These are phyloP conservation scores for Canariomyces notabilis DNA, from an alignment of 2,329 filamentous ascomycete species.

Conservation along the genomic window DNA sequence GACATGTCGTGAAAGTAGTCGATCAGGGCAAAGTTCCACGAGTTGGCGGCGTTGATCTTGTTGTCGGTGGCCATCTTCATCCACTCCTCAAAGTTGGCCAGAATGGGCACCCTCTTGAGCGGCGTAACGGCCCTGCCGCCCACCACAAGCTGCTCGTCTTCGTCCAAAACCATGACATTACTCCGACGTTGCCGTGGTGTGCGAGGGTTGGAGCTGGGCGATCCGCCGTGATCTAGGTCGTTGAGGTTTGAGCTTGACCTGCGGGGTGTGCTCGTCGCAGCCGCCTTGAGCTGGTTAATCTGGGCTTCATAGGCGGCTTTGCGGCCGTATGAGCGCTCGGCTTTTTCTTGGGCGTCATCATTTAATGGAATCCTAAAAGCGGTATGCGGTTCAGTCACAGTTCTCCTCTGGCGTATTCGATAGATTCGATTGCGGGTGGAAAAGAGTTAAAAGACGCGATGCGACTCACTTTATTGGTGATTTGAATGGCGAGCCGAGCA, in stretches of 20 bases:
- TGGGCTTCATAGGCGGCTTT: constrained; percentile 86
- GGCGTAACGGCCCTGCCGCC: constrained; percentile 78
- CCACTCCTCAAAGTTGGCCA: constrained; percentile 99
- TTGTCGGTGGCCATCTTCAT: constrained; percentile 99
- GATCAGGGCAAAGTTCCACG: constrained; percentile 99
- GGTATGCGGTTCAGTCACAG: background rate
- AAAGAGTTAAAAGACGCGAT: background rate
- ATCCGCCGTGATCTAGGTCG: constrained; percentile 49
- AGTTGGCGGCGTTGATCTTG: constrained; percentile 96
- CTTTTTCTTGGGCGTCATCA: constrained; percentile 91
- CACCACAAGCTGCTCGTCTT: constrained; percentile 58
- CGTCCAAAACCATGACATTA: constrained; percentile 32
- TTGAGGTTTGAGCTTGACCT: constrained; percentile 57
- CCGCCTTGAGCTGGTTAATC: constrained; percentile 84
- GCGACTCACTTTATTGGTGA: constrained; percentile 51
- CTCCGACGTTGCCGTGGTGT: constrained; percentile 43
- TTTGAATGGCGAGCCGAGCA: constrained; percentile 50
- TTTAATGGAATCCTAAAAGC: constrained; percentile 84
- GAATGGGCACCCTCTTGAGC: constrained; percentile 90
- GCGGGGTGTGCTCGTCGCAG: constrained; percentile 64
- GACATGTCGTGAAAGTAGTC: constrained; percentile 99
- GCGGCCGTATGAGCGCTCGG: constrained; percentile 77
- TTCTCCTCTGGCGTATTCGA: background rate
- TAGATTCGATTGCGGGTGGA: background rate
- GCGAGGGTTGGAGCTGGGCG: constrained; percentile 51